These are phyloP conservation scores for Alternaria tenuissima DNA, from an alignment of 2,329 filamentous ascomycete genomes.

Conservation along the genomic window DNA sequence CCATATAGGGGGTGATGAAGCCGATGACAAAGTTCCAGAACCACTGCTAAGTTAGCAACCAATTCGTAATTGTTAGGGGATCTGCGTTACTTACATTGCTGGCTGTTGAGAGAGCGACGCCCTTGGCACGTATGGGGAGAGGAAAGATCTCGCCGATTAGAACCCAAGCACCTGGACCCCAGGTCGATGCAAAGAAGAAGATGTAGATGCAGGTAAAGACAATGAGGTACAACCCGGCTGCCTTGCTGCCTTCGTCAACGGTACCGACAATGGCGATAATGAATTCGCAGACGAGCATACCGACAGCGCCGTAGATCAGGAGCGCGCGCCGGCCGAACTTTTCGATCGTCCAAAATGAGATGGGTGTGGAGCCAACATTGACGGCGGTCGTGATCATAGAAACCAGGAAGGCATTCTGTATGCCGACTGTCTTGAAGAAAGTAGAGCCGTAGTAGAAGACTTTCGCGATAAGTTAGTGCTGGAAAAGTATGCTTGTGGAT, in stretches of 20 bases:
- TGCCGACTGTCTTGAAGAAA: constrained; percentile 82
- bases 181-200: constrained; percentile 89
- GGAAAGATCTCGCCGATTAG: constrained; percentile 92
- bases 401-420: constrained; percentile 81
- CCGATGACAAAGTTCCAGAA: constrained; percentile 77
- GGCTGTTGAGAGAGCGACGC: constrained; percentile 85
- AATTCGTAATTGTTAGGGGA: not conserved
- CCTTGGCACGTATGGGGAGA: constrained; percentile 85
- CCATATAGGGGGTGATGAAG: constrained; percentile 74
- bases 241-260: constrained; percentile 54
- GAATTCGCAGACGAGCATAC: constrained; percentile 89
- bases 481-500: not conserved
- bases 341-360: constrained; percentile 90
- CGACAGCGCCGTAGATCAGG: constrained; percentile 78
- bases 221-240: constrained; percentile 67
- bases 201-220: constrained; percentile 92
- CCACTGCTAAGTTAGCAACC: constrained; percentile 43
- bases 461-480: constrained; percentile 8
- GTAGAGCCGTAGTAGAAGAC: constrained; percentile 69
- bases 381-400: constrained; percentile 86
- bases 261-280: constrained; percentile 75
- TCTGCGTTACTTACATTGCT: constrained; percentile 65
- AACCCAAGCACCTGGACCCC: constrained; percentile 76
- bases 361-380: constrained; percentile 84
- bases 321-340: constrained; percentile 80